Base-by-base conservation (phyloP, 1,139 yeast genomes). In the Pichia sp. region DNA sequence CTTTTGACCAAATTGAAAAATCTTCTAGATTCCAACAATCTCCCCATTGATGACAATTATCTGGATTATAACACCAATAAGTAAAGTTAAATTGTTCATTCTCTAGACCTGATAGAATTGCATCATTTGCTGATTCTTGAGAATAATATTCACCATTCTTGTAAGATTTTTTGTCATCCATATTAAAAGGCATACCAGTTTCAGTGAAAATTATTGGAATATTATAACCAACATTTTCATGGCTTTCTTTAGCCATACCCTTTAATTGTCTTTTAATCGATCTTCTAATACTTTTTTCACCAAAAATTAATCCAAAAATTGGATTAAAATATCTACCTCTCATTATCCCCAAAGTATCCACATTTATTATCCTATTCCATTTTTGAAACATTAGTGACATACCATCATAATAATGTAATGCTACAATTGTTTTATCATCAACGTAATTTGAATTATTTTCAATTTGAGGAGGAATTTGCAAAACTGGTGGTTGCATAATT, bases 111-210 rank as follows among this genome's bases (percentile, higher is more conserved):
- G 70, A 77, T 30, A 83, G 74, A 43, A 89, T 66, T 0, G 96
- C 96, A 69, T 90, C 97, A 65, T 87, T 69, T 0, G 97, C 96
- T 6, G 78, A 72, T 3, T 86, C 83, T 61, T 90, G 97, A 1
- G 87, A 75, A 10, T 73, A 66, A 61, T 79, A 89, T 53, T 80
- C 76, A 1, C 90, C 88, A 48, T 72, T 74, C 5, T 44, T 45
- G 60, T 78, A 89, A 0, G 96, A 86, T 42, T 68, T 70, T 58
- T 83, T 84, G 51, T 77, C 74, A 63, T 90, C 92, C 95, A 90
- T 86, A 65, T 92, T 96, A 65, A 83, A 88, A 2, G 98, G 97
- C 83, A 90, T 86, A 3, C 98, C 98, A n/a, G 92, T 89, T 66
- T 90, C 98, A 1, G 95, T 81, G 73, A 92, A 80, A 39, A 90